phyloP scores from a whole-genome alignment of 129 eudicot species.

The Glebionis coronaria region DNA sequence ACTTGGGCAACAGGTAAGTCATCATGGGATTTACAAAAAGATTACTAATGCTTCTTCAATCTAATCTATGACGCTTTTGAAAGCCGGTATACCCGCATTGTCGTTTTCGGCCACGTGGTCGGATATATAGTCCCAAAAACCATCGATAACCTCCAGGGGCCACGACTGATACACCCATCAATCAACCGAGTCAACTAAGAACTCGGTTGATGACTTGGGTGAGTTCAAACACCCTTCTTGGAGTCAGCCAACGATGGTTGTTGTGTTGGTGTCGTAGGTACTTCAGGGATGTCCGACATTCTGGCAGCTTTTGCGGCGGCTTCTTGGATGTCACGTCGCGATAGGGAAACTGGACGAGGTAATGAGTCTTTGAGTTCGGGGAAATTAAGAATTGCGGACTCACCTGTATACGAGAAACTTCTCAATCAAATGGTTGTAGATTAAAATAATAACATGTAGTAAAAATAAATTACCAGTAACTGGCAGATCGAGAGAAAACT shows the following conservation, averaged over 20 bases:
- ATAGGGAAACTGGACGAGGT: constrained; percentile 33
- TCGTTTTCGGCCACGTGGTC: constrained; percentile 32
- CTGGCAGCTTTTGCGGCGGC: constrained; percentile 37
- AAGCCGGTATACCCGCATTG: neutral
- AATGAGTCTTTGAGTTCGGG: constrained; percentile 33
- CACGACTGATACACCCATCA: constrained; percentile 59
- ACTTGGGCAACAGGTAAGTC: too few species aligned
- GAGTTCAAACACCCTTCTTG: constrained; percentile 44
- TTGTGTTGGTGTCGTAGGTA: constrained; percentile 3
- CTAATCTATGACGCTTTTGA: too few species aligned
- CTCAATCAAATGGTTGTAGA: too few species aligned
- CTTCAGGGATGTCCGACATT: constrained; percentile 9
- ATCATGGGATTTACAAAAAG: too few species aligned
- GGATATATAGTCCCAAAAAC: constrained; percentile 39
- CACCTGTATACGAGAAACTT: too few species aligned
- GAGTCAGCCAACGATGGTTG: constrained; percentile 16
- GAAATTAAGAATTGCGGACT: constrained; percentile 31
- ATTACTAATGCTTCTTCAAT: too few species aligned
- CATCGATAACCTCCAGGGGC: constrained; percentile 44
- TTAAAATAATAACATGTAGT: too few species aligned
- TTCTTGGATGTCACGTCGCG: constrained; percentile 36
- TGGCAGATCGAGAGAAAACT: too few species aligned
- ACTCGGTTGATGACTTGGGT: constrained; percentile 43
- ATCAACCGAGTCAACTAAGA: constrained; percentile 58
- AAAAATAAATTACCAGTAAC: too few species aligned